Base-by-base conservation (phyloP, 1,284 basidiomycete genomes). In the Heterobasidion annosum region DNA sequence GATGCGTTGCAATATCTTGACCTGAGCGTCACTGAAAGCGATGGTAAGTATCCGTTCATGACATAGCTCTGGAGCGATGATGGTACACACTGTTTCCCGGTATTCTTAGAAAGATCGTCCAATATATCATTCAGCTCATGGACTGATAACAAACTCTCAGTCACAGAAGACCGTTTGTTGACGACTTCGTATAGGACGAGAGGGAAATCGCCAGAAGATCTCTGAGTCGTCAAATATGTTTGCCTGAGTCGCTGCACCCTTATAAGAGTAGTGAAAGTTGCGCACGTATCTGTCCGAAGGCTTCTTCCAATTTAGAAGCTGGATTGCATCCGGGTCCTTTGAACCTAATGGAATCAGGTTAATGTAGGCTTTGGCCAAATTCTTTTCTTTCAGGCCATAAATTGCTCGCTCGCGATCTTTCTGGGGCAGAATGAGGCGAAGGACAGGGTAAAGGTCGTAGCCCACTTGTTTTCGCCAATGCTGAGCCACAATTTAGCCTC, bases 371-470 rank as follows among this genome's bases (percentile, higher is more conserved):
- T 92, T 94, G 2, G 93, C 93, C 2, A 98, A 73, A 63, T 88
- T 89, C 68, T 88, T 88, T 71, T 98, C 95, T 67, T 97, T 97
- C 59, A 96, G 68, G 8, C 91, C 90, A 68, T 97, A 98, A 0
- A 93, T 85, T 0, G 91, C 80, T 51, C 94, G 82, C 60, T 96
- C 91, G 37, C 88, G 79, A 66, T 98, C 94, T 79, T 92, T 89
- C 93, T 97, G 87, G 3, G 88, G 88, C 45, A 91, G 70, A 56
- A 91, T 75, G 32, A 91, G 72, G 32, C 88, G 79, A 46, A 91
- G 68, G 15, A 88, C 86, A 19, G 88, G 88, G 63, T 85, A 91
- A 18, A 91, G 65, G 63, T 91, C 85, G 60, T 77, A 70, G 0
- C 88, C 88, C 51, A 85, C 81, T 64, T 88, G 79, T 55, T 81